These are phyloP conservation scores for Paraphoma sp. DNA, from an alignment of 2,329 filamentous ascomycete genomes.

Conservation along the genomic window DNA sequence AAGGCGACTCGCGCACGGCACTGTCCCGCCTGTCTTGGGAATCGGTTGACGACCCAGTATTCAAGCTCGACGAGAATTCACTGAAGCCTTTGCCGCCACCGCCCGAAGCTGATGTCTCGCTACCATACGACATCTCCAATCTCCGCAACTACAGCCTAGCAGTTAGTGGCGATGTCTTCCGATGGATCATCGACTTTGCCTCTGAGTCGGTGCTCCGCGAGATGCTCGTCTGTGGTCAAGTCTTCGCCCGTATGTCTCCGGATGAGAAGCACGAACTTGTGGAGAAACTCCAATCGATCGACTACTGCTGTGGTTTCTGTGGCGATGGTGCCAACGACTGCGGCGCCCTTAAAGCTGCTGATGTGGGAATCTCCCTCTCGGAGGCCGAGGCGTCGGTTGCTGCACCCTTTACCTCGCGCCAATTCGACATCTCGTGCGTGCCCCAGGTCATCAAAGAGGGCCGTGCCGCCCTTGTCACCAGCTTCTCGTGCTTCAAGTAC, in stretches of 20 bases:
- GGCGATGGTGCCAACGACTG: slow-evolving; percentile 98
- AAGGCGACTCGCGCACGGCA: slow-evolving; percentile 77
- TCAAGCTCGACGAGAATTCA: slow-evolving; percentile 78
- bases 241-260: slow-evolving; percentile 97
- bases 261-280: slow-evolving; percentile 98
- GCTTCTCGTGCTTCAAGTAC: slow-evolving; percentile 99
- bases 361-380: slow-evolving; percentile 95
- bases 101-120: slow-evolving; percentile 75
- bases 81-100: slow-evolving; percentile 79
- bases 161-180: slow-evolving; percentile 90
- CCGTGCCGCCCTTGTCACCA: slow-evolving; percentile 92
- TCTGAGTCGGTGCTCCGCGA: slow-evolving; percentile 78
- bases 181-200: slow-evolving; percentile 94
- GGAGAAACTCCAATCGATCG: slow-evolving; percentile 94
- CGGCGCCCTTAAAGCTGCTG: slow-evolving; percentile 92
- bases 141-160: slow-evolving; percentile 87
- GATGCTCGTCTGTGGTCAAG: slow-evolving; percentile 90
- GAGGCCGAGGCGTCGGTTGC: slow-evolving; percentile 98
- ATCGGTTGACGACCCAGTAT: slow-evolving; percentile 86
- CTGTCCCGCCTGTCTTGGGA: slow-evolving; percentile 84
- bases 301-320: slow-evolving; percentile 95
- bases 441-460: slow-evolving; percentile 92
- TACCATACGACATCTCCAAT: slow-evolving; percentile 84
- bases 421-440: slow-evolving; percentile 97
- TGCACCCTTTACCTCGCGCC: slow-evolving; percentile 93